Percentiles rank a stretch among this genome's conserved stretches.
Evolutionary conservation across 2,329 filamentous ascomycete species (phyloP).

Genomic region (Penicillium sp.): DNA sequence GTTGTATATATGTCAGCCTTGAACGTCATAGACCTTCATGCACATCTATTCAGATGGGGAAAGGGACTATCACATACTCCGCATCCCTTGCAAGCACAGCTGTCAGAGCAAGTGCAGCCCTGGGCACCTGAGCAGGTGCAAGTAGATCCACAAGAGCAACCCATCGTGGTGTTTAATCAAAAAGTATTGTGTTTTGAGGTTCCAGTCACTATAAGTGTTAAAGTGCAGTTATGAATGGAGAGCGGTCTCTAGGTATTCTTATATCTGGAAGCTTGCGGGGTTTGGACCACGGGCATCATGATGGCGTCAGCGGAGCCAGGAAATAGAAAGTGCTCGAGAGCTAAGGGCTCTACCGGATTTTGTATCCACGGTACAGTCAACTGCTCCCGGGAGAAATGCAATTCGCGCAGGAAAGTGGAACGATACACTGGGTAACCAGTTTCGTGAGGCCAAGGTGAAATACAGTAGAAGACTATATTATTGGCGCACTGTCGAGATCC

Average conservation of each 20-base stretch:
- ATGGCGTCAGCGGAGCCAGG: slow-evolving; percentile 17
- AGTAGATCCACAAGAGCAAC: slow-evolving; percentile 31
- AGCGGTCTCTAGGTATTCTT: too few species aligned
- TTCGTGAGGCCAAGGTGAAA: background rate
- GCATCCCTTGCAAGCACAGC: slow-evolving; percentile 36
- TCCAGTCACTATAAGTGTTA: background rate
- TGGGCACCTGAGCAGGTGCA: slow-evolving; percentile 31
- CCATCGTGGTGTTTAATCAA: slow-evolving; percentile 22
- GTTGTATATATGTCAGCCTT: too few species aligned
- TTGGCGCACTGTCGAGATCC: too few species aligned
- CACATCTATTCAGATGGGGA: too few species aligned
- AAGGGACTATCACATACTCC: slow-evolving; percentile 30
- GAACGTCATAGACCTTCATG: too few species aligned
- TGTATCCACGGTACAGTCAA: background rate
- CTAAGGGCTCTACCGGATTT: background rate
- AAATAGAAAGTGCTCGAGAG: slow-evolving; percentile 1
- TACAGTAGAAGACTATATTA: too few species aligned
- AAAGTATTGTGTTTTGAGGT: background rate
- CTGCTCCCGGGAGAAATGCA: background rate
- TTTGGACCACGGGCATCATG: slow-evolving; percentile 15
- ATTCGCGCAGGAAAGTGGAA: background rate
- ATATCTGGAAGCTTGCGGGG: slow-evolving; percentile 1
- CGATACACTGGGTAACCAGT: background rate
- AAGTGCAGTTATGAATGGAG: background rate
- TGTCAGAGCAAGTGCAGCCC: slow-evolving; percentile 31